Conservation (phyloP, 1,284 basidiomycete genomes). For the Sanghuangporus sanghuang region DNA sequence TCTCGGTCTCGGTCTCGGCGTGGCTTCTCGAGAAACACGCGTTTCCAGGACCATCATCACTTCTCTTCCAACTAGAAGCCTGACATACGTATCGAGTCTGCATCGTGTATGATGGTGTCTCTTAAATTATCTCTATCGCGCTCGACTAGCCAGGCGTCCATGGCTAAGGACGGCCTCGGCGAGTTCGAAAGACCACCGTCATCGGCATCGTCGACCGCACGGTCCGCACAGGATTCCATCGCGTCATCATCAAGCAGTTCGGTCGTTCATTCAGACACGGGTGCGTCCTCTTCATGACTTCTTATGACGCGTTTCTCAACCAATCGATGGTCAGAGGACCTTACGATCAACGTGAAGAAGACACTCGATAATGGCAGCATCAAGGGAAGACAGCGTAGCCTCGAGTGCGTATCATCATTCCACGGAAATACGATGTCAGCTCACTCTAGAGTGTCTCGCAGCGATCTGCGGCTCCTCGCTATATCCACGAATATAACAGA, state of each 20-base stretch:
- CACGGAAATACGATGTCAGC: neutral
- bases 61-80: slow-evolving; percentile 18
- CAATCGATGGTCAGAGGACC: slow-evolving; percentile 45
- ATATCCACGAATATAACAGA: slow-evolving; percentile 81
- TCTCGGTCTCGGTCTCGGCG: neutral
- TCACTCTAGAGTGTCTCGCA: slow-evolving; percentile 26
- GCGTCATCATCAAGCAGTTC: slow-evolving; percentile 14
- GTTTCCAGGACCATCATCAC: neutral
- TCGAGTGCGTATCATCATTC: slow-evolving; percentile 34
- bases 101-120: slow-evolving; percentile 12
- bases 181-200: slow-evolving; percentile 13
- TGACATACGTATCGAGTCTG: slow-evolving; percentile 21
- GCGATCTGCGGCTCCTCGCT: slow-evolving; percentile 67
- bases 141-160: slow-evolving; percentile 4
- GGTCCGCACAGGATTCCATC: slow-evolving; percentile 2
- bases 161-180: slow-evolving; percentile 8
- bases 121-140: slow-evolving; percentile 17
- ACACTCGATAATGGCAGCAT: slow-evolving; percentile 32
- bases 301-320: neutral
- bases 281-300: slow-evolving; percentile 2
- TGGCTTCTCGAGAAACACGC: slow-evolving; percentile 3
- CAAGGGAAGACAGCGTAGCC: slow-evolving; percentile 48
- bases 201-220: neutral
- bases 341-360: slow-evolving; percentile 56
- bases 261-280: slow-evolving; percentile 4